Percentiles rank a stretch among this genome's conserved stretches.
Conservation (phyloP, 2,329 filamentous ascomycete species). For the Fonsecaea nubica region DNA sequence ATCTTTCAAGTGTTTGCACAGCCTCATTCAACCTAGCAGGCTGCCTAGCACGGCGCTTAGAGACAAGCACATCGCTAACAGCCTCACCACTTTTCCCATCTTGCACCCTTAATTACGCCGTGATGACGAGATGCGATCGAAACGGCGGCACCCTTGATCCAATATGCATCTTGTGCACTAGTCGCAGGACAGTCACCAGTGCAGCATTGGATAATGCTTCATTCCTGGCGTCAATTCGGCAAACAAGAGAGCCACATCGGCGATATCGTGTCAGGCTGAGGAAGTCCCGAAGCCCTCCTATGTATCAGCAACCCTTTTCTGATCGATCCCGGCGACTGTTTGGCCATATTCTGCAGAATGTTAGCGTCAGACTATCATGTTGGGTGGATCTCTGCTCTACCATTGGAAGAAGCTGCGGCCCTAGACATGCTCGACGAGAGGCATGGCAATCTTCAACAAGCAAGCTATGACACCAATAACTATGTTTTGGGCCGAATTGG, state of each 20-base stretch:
- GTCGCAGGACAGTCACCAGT: neutral
- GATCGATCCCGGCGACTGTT: neutral
- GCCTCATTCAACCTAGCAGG: neutral
- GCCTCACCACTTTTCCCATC: neutral
- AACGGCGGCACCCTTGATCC: neutral
- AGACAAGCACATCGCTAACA: neutral
- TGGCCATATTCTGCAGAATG: neutral
- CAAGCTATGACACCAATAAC: slow-evolving; percentile 39
- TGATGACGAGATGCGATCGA: neutral
- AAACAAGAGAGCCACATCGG: neutral
- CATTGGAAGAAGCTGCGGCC: slow-evolving; percentile 19
- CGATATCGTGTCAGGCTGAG: neutral
- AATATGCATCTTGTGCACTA: neutral
- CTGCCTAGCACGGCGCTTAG: too few relatives aligned
- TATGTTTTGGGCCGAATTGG: slow-evolving; percentile 42
- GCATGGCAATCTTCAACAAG: slow-evolving; percentile 4
- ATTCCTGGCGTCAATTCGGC: neutral
- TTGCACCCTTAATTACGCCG: neutral
- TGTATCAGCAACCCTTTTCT: neutral
- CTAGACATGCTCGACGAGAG: slow-evolving; percentile 28
- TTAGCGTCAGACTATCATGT: slow-evolving; percentile 21
- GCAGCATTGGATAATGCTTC: neutral
- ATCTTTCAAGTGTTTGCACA: neutral
- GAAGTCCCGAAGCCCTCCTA: neutral
- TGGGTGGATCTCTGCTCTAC: slow-evolving; percentile 30